Base-by-base conservation (phyloP, 129 eudicot species). In the Silybum marianum region DNA sequence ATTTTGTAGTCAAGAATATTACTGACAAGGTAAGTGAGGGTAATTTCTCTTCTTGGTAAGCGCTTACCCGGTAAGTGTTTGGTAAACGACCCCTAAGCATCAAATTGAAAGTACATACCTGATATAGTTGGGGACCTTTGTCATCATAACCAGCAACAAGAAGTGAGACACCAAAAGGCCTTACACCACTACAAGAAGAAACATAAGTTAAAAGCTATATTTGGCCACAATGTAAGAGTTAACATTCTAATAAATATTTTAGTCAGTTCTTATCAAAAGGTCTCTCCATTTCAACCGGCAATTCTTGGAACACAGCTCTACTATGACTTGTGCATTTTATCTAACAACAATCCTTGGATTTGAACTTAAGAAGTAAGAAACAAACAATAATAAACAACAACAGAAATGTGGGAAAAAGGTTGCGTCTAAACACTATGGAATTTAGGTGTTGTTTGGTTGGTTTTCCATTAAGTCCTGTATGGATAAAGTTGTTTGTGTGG, bases 51-150 rank as follows among this genome's bases (percentile, higher is more conserved):
- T 28, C 2, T 28, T 3, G 30, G 1, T 28, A 28, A 28, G 30
- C 30, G 30, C 3, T 28, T 28, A 28, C 30, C 30, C 30, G 30
- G 30, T 28, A 28, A 28, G 30, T 28, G 3, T 28, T 28, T 28
- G 30, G 30, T 28, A 28, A 28, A 28, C 30, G 30, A 3, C 30
- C 30, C 30, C 30, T 32, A 34, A 19, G 60, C 72, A 77, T 77
- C 60, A 24, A 81, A 48, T 3, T 32, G n/a, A 78, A 38, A 36
- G n/a, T 14, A 40, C 67, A 80, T 86, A 95, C 98, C 95, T 93
- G 99, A 86, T 90, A 93, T 75, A 93, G 89, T 48, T 93, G 98
- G 28, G 98, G 98, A 77, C 97, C 97, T 79, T 92, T 92, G 91
- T 92, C 97, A 87, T 90, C 97, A 85, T 67, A 92, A 36, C 97